Percentiles rank a stretch among this genome's conserved stretches.
Evolutionary conservation across 371 early-diverging fungal species (phyloP).

Genomic region (Rhizoclosmatium hyalinum): DNA sequence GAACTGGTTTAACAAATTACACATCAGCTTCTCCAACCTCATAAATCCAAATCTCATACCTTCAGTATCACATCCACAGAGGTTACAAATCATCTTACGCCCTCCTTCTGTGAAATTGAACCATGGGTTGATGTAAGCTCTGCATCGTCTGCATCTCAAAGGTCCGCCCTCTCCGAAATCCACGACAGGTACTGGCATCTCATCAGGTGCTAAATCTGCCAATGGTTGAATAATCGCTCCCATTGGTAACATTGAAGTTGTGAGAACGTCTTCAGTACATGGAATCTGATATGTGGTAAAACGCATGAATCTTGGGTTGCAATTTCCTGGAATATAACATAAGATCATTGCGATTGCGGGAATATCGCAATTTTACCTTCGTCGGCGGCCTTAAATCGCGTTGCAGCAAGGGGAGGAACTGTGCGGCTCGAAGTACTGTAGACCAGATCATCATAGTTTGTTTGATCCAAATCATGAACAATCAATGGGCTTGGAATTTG

Average conservation of each 20-base stretch:
- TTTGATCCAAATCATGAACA: slow-evolving; percentile 81
- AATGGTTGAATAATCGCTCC: slow-evolving; percentile 92
- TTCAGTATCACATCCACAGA: slow-evolving; percentile 88
- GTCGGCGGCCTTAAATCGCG: slow-evolving; percentile 81
- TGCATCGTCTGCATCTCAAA: slow-evolving; percentile 89
- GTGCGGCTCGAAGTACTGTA: slow-evolving; percentile 75
- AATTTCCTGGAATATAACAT: slow-evolving; percentile 68
- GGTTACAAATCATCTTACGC: slow-evolving; percentile 87
- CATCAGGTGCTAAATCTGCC: slow-evolving; percentile 76
- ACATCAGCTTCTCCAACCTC: not conserved
- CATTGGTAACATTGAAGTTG: slow-evolving; percentile 78
- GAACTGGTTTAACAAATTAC: slow-evolving; percentile 53
- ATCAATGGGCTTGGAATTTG: slow-evolving; percentile 91
- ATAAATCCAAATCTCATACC: slow-evolving; percentile 48
- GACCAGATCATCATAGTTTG: slow-evolving; percentile 60
- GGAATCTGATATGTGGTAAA: slow-evolving; percentile 86
- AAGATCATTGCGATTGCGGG: no score
- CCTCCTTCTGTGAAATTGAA: slow-evolving; percentile 89
- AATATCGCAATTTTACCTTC: slow-evolving; percentile 58
- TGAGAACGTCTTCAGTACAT: slow-evolving; percentile 75
- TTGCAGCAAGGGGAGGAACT: slow-evolving; percentile 81
- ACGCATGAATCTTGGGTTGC: slow-evolving; percentile 92
- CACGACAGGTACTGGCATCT: slow-evolving; percentile 83
- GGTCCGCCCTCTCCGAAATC: slow-evolving; percentile 93
- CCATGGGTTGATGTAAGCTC: slow-evolving; percentile 92